Base-by-base conservation (phyloP, 495 filamentous ascomycete species). In the Oidiodendron maius region DNA sequence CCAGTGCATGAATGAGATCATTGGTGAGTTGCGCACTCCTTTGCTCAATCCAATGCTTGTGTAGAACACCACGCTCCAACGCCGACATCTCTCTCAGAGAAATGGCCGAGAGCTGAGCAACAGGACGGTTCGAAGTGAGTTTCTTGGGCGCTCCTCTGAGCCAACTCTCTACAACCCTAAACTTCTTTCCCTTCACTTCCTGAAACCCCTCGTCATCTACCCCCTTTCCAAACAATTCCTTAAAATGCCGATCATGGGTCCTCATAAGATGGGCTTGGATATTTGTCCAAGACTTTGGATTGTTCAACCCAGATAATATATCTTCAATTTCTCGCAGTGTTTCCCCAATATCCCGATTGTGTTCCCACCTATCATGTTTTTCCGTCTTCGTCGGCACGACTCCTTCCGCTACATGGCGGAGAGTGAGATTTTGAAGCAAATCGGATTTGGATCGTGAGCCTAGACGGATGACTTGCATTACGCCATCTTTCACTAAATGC, bases 401-500 rank as follows among this genome's bases (percentile, higher is more conserved):
- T 11, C 52, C 40, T 35, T 57, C 51, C 0, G 53, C 49, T 22
- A 81, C 63, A 1, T 48, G 44, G 4, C 68, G 60, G 1, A 85
- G 66, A 40, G 77, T 81, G 13, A 74, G 51, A 0, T 61, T 53
- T 44, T 68, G 58, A 1, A 83, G 61, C 15, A 64, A 50, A 26
- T 84, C 76, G 0, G 78, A 81, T 57, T 86, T 84, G 1, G 78
- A 84, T 26, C 71, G 73, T 8, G 72, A 76, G 0, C 86, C 86
- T 10, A 93, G 78, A 13, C 87, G 80, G 43, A 93, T 75, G 26
- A 93, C 66, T 38, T 82, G 72, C 2, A 65, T 66, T 30, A 85
- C 64, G 0, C 70, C 68, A 32, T 71, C 69, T 16, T 78, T 63
- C 12, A 80, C 50, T 0, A 87, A 63, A 53, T 84, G 75, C 48